Base-by-base conservation (phyloP, 306 rosid genomes). In the Vigna angularis region DNA sequence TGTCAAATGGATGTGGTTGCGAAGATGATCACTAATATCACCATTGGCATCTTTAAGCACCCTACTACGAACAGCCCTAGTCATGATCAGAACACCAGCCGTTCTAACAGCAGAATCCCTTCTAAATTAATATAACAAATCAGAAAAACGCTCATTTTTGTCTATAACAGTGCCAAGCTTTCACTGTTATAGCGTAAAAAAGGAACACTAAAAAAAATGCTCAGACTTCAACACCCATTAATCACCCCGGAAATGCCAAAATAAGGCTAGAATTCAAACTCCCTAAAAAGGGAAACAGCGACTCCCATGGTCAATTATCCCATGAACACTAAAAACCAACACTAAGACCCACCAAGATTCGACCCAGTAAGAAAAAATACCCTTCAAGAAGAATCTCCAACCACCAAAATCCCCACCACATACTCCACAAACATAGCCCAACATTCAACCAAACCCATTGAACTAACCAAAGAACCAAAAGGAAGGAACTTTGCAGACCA, bases 41-140 rank as follows among this genome's bases (percentile, higher is more conserved):
- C 98, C 99, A 86, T 96, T 96, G 14, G 99, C 96, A 79, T 96
- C 99, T 86, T 96, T 93, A 24, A 96, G 98, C 79, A 93, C 86
- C 85, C 98, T 91, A 89, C 85, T 90, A 17, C 91, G 87, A 76
- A 93, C 89, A 80, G 95, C 94, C 88, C 91, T 91, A 86, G 98
- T 96, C 99, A 96, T 96, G 91, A 86, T 96, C 91, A 89, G 75
- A 83, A 70, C 75, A 74, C 67, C 76, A 85, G 85, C 74, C 85
- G 86, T 42, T 82, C 83, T 68, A 78, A 82, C 70, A 57, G 70
- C 45, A 47, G 72, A 76, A 85, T 81, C 83, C 79, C 92, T 72
- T 79, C 83, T 26, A 79, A 80, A 88, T 76, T 70, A 73, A 83
- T 81, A 82, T 85, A 85, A 75, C 83, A 49, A 86, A 74, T 70